phyloP scores from a whole-genome alignment of 768 basidiomycete species.

The Pleurotus eryngii region DNA sequence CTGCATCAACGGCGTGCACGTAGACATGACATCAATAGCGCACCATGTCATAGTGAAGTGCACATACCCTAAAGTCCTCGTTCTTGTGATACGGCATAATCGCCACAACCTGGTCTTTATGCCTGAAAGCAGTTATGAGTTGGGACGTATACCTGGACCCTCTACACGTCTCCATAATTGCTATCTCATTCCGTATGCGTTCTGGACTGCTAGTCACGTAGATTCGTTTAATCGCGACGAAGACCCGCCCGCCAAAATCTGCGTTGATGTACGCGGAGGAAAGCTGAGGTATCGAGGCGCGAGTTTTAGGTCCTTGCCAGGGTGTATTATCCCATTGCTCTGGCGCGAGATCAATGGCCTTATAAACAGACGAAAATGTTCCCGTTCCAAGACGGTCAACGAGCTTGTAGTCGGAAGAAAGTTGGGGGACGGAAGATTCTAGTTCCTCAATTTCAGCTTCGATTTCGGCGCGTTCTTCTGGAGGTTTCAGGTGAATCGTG shows the following conservation, averaged over 20 bases:
- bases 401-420: constrained; percentile 67
- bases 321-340: constrained; percentile 71
- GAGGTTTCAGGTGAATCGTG: constrained; percentile 52
- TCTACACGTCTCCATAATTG: constrained; percentile 82
- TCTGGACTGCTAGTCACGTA: constrained; percentile 95
- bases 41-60: neutral
- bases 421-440: constrained; percentile 58
- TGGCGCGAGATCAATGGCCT: constrained; percentile 80
- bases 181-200: constrained; percentile 88
- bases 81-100: constrained; percentile 93
- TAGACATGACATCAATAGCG: neutral
- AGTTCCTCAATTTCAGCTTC: constrained; percentile 75
- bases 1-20: constrained; percentile 28
- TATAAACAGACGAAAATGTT: constrained; percentile 99
- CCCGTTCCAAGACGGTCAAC: constrained; percentile 94
- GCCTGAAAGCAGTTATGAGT: constrained; percentile 90
- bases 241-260: constrained; percentile 44
- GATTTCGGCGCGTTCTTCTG: constrained; percentile 73
- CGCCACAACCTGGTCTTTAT: constrained; percentile 88
- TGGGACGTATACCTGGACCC: constrained; percentile 88
- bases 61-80: constrained; percentile 89
- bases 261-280: constrained; percentile 63
- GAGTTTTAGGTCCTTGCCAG: constrained; percentile 69
- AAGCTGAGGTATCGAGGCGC: constrained; percentile 31
- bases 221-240: constrained; percentile 94